Percentiles rank a stretch among this genome's conserved stretches.
Evolutionary conservation across 139 green algal species (phyloP).

Genomic region (Volvox reticuliferus): DNA sequence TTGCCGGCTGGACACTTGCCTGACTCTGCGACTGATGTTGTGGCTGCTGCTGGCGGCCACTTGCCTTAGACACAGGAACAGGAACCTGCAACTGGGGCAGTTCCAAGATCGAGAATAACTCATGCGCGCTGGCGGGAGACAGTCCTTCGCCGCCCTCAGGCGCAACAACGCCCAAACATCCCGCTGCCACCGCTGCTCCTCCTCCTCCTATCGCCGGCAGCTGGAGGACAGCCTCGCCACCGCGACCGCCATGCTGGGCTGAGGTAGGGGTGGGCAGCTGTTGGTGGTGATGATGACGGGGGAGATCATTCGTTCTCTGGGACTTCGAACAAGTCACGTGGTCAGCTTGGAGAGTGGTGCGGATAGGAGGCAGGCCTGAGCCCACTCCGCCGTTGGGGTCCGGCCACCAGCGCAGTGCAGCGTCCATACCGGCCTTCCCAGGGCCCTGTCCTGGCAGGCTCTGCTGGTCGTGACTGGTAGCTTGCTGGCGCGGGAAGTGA

Average conservation of each 20-base stretch:
- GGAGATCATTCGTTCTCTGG: neutral
- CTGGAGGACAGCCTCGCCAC: too few species aligned
- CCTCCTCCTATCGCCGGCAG: neutral
- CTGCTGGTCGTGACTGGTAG: neutral
- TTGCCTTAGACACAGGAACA: neutral
- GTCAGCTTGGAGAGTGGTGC: neutral
- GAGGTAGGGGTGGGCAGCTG: constrained; percentile 5
- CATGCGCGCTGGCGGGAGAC: neutral
- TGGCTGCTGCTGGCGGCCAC: neutral
- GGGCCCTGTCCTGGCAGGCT: too few species aligned
- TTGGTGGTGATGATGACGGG: neutral
- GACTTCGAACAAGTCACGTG: neutral
- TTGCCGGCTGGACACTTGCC: too few species aligned
- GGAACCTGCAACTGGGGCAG: neutral
- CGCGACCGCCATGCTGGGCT: neutral
- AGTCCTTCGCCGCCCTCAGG: neutral
- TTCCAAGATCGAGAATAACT: constrained; percentile 2
- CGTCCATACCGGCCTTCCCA: neutral
- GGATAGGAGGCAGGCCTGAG: neutral
- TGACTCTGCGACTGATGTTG: neutral
- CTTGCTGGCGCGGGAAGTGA: neutral
- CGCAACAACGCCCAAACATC: neutral
- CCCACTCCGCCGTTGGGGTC: neutral
- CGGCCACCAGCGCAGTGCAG: constrained; percentile 1
- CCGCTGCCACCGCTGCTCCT: too few species aligned